Percentiles rank a stretch among this genome's conserved stretches.
Evolutionary conservation across 495 filamentous ascomycete species (phyloP).

Genomic region (Aspergillus avenaceus): DNA sequence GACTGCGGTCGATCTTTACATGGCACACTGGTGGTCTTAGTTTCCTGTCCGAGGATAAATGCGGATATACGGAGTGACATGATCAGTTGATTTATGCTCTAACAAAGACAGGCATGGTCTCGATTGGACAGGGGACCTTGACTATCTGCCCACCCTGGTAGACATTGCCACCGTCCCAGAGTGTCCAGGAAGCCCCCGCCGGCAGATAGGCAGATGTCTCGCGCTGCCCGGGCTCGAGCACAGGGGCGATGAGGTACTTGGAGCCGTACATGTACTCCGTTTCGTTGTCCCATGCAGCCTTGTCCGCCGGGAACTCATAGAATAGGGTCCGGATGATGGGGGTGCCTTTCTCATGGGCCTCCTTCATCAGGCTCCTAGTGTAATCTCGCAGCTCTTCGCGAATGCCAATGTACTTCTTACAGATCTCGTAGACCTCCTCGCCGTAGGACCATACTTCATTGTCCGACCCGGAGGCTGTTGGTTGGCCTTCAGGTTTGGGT

Average conservation of each 20-base stretch:
- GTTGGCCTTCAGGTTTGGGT: conserved; percentile 38
- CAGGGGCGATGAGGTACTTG: conserved; percentile 50
- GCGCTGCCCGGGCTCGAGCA: conserved; percentile 40
- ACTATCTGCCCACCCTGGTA: conserved; percentile 34
- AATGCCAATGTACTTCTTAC: conserved; percentile 49
- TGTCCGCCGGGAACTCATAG: conserved; percentile 52
- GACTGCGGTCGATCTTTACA: too few relatives aligned
- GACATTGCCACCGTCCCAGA: conserved; percentile 24
- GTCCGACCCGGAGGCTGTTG: conserved; percentile 37
- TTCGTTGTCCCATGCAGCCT: conserved; percentile 44
- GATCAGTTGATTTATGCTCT: conserved; percentile 4
- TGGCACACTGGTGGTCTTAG: not conserved
- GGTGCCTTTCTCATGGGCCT: conserved; percentile 50
- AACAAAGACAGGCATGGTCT: conserved; percentile 47
- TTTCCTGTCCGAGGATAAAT: not conserved
- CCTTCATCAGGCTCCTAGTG: conserved; percentile 45
- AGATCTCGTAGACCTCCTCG: conserved; percentile 50
- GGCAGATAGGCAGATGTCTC: conserved; percentile 45
- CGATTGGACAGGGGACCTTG: conserved; percentile 43
- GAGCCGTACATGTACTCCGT: conserved; percentile 53
- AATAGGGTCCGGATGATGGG: conserved; percentile 55
- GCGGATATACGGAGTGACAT: not conserved
- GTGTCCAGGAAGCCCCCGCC: conserved; percentile 38
- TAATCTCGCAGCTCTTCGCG: conserved; percentile 52
- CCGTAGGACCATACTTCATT: conserved; percentile 62